phyloP scores from a whole-genome alignment of 805 yeast genomes.

The Candida alai region DNA sequence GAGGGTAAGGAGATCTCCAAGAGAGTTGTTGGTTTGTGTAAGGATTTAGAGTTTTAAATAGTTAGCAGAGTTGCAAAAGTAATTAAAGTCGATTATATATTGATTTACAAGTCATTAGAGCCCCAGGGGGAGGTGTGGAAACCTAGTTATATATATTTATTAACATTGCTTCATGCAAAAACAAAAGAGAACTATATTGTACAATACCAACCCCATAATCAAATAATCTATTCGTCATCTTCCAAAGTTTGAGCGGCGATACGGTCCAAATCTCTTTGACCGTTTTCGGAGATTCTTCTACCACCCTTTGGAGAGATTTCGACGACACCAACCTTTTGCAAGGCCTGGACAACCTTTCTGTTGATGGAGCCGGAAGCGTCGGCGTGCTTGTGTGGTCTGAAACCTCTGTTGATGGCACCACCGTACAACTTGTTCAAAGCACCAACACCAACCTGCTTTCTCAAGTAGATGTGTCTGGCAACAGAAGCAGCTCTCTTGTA shows the following conservation, averaged over 20 bases:
- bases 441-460: constrained; percentile 99
- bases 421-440: constrained; percentile 98
- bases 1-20: constrained; percentile 17
- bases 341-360: constrained; percentile 97
- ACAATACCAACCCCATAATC: constrained; percentile 2
- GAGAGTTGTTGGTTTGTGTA: constrained; percentile 8
- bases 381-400: constrained; percentile 96
- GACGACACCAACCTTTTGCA: constrained; percentile 96
- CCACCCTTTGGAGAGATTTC: constrained; percentile 98
- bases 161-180: constrained; percentile 3
- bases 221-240: constrained; percentile 58
- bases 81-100: too few relatives aligned
- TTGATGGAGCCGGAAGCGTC: constrained; percentile 99
- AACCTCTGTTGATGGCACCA: constrained; percentile 98
- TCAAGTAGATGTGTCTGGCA: constrained; percentile 99
- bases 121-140: too few relatives aligned
- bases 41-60: constrained; percentile 2
- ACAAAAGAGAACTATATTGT: constrained; percentile 10
- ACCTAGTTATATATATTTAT: constrained; percentile 2
- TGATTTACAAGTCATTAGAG: too few relatives aligned
- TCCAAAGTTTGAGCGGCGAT: constrained; percentile 98
- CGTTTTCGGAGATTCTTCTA: constrained; percentile 98
- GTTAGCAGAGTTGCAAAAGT: background rate
- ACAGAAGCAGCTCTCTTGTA: constrained; percentile 99
- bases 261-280: constrained; percentile 99